phyloP scores from a whole-genome alignment of 139 green algal species.

The Penium margaritaceum region DNA sequence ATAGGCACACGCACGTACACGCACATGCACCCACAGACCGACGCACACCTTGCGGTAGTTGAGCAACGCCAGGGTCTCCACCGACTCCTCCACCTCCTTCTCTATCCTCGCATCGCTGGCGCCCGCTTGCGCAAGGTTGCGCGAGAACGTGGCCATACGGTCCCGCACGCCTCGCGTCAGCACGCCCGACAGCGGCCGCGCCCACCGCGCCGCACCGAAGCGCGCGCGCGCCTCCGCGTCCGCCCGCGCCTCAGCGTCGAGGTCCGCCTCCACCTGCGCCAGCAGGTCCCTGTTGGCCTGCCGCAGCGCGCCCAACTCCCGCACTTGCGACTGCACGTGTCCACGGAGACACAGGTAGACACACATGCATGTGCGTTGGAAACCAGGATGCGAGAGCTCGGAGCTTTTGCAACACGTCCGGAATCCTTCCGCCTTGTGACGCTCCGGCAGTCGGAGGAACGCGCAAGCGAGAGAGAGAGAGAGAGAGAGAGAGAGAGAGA shows the following conservation, averaged over 20 bases:
- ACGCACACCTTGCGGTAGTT: no score
- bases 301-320: slow-evolving; percentile 58
- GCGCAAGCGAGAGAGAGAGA: no score
- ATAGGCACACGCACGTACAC: no score
- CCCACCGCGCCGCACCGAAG: slow-evolving; percentile 48
- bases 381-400: no score
- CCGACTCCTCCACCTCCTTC: slow-evolving; percentile 14
- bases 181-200: neutral
- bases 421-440: no score
- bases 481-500: no score
- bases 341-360: no score
- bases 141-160: slow-evolving; percentile 7
- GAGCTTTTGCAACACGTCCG: no score
- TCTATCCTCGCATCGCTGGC: slow-evolving; percentile 42
- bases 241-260: slow-evolving; percentile 58
- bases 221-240: slow-evolving; percentile 49
- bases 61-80: slow-evolving; percentile 20
- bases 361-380: no score
- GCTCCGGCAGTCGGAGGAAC: no score
- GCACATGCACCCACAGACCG: no score
- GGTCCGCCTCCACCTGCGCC: slow-evolving; percentile 54
- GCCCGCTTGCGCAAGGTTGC: slow-evolving; percentile 30
- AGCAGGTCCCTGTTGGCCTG: slow-evolving; percentile 51
- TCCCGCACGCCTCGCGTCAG: slow-evolving; percentile 39
- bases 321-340: slow-evolving; percentile 55